Evolutionary conservation across 768 basidiomycete species (phyloP).

Genomic region (Boletellus ananas): DNA sequence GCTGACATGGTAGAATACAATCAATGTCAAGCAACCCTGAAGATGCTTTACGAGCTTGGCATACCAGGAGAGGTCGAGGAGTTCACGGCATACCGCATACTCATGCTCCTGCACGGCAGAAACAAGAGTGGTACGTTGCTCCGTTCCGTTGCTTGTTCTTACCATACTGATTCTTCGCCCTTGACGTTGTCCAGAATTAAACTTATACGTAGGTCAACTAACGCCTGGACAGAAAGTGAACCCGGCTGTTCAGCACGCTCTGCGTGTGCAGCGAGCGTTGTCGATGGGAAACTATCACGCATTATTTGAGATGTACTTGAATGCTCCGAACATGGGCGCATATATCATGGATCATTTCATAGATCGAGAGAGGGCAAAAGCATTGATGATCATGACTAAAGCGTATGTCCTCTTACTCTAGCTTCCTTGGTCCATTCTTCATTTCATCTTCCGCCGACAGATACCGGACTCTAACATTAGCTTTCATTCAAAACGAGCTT

Average conservation of each 20-base stretch:
- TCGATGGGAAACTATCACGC: constrained; percentile 93
- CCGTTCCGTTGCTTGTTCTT: neutral
- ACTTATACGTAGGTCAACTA: constrained; percentile 96
- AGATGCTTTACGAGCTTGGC: constrained; percentile 88
- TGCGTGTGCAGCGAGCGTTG: constrained; percentile 83
- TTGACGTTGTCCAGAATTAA: constrained; percentile 63
- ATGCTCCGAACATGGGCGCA: constrained; percentile 93
- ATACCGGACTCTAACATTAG: constrained; percentile 74
- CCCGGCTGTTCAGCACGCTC: constrained; percentile 79
- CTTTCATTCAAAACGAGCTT: constrained; percentile 76
- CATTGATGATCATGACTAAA: constrained; percentile 87
- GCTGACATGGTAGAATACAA: constrained; percentile 98
- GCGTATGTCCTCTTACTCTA: constrained; percentile 57
- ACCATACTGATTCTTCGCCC: neutral
- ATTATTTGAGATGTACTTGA: constrained; percentile 79
- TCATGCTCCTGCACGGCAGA: constrained; percentile 91
- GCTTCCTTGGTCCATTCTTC: neutral
- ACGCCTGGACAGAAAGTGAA: constrained; percentile 85
- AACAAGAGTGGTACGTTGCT: constrained; percentile 81
- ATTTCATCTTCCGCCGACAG: constrained; percentile 39
- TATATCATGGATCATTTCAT: constrained; percentile 99
- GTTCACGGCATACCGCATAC: constrained; percentile 95
- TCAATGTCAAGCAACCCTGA: constrained; percentile 90
- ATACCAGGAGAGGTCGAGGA: constrained; percentile 92
- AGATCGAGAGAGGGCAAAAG: constrained; percentile 81